Conservation (phyloP, 169 alveolate species). For the Plasmodium gaboni region DNA sequence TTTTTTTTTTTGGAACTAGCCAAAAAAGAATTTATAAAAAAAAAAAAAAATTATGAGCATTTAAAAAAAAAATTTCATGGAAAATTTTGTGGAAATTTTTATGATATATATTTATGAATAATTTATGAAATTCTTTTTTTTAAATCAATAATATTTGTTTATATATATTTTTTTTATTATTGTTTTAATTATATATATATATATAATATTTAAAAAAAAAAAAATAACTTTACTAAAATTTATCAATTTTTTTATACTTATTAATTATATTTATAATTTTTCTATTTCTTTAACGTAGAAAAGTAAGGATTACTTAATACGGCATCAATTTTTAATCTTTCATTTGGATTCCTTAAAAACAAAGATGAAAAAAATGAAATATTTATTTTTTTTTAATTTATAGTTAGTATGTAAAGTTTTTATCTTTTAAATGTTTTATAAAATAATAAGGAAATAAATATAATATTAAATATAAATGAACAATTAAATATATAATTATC, state of each 20-base stretch:
- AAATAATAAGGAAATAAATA: not conserved
- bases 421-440: not conserved
- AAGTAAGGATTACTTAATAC: conserved; percentile 66
- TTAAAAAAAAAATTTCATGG: too few relatives aligned
- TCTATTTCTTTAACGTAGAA: conserved; percentile 24
- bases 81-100: too few relatives aligned
- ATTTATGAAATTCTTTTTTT: too few relatives aligned
- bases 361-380: not conserved
- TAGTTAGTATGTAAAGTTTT: not conserved
- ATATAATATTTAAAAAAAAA: conserved; percentile 9
- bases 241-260: conserved; percentile 1
- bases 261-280: not conserved
- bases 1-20: too few relatives aligned
- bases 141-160: too few relatives aligned
- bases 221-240: not conserved
- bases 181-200: too few relatives aligned
- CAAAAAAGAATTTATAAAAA: too few relatives aligned
- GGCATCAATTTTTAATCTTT: conserved; percentile 68
- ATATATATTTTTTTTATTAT: too few relatives aligned
- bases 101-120: too few relatives aligned
- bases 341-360: conserved; percentile 69
- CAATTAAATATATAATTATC: not conserved
- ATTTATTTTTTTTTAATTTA: not conserved
- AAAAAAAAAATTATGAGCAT: too few relatives aligned
- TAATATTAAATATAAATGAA: not conserved